Evolutionary conservation across 1,139 yeast genomes (phyloP), one percentile per base, ranked within the genome.

Genomic region (Pichia sp.): DNA sequence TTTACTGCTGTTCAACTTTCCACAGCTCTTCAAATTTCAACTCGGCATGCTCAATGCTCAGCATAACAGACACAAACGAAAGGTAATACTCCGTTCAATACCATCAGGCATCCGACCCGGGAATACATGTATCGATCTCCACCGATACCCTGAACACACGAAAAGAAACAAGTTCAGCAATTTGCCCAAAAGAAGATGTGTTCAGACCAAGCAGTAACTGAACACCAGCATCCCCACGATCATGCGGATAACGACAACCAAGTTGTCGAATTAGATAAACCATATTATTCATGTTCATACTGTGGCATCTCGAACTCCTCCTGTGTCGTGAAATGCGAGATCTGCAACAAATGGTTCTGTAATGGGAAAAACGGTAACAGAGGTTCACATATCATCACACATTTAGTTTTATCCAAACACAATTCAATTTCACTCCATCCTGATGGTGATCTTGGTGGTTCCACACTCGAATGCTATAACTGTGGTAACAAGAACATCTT

Each of bases 341-440:
- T 77, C 5, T 90, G 97, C 67, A 68, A 79, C 59, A 84, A 82
- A 63, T 91, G 97, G 97, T 91, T 91, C 64, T 91, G 98, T 69
- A 91, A 91, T 63, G 77, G 87, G n/a, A 79, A 81, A 50, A 71
- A 72, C 39, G 52, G 60, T 9, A 71, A 81, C 10, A 68, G 78
- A 10, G 81, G 91, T 18, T 85, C 96, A 2, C 98, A 91, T 64
- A 87, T 91, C 30, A 82, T 91, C 15, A 86, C 89, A 17, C 98
- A 91, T 66, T 69, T 90, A 63, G 95, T 89, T 32, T 69, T 87
- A 58, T 78, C 96, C 3, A 81, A 85, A 51, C 97, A 91, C 64
- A 82, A 84, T 59, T 71, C 72, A 32, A 91, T 90, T 2, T 73
- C 84, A 4, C 71, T 89, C 43, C 97, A 90, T 62, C 83, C 81